Conservation (phyloP, 2,329 filamentous ascomycete species). For the Calonectria hongkongensis region DNA sequence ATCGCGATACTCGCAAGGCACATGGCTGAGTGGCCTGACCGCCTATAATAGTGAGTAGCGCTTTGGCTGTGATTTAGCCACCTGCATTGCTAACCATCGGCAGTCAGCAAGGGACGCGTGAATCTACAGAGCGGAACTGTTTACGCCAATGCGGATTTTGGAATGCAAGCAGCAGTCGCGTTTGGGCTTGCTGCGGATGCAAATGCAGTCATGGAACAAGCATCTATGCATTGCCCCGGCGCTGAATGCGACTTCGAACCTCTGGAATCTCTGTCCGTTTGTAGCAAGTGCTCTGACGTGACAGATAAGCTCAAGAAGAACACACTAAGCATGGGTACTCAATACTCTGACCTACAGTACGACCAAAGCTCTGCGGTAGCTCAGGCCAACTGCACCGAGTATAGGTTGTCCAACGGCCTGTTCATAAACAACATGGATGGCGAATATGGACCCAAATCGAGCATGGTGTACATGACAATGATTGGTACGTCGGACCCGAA, state of each 20-base stretch:
- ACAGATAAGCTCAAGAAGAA: conserved; percentile 17
- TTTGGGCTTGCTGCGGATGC: conserved; percentile 31
- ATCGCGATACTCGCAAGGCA: conserved; percentile 35
- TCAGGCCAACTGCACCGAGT: conserved; percentile 8
- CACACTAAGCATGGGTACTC: conserved; percentile 6
- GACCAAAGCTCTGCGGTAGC: conserved; percentile 11
- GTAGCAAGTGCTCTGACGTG: conserved; percentile 35
- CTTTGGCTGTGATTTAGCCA: no score
- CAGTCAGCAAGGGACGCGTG: conserved; percentile 28
- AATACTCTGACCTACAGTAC: conserved; percentile 11
- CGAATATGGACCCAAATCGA: background rate
- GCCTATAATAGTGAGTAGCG: background rate
- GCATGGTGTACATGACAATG: conserved; percentile 44
- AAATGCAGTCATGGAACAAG: conserved; percentile 24
- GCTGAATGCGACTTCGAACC: conserved; percentile 31
- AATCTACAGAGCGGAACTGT: conserved; percentile 1
- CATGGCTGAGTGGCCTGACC: background rate
- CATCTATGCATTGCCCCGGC: conserved; percentile 14
- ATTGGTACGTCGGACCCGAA: conserved; percentile 34
- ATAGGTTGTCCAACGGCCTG: conserved; percentile 35
- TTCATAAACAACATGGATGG: conserved; percentile 39
- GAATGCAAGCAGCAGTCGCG: conserved; percentile 39
- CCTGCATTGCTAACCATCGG: background rate
- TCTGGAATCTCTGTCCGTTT: conserved; percentile 35
- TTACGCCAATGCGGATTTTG: conserved; percentile 37